A percentile compares a stretch with the other conserved stretches of the same genome.
phyloP scores from a whole-genome alignment of 257 asterid species.

The Fraxinus quadrangulata region DNA sequence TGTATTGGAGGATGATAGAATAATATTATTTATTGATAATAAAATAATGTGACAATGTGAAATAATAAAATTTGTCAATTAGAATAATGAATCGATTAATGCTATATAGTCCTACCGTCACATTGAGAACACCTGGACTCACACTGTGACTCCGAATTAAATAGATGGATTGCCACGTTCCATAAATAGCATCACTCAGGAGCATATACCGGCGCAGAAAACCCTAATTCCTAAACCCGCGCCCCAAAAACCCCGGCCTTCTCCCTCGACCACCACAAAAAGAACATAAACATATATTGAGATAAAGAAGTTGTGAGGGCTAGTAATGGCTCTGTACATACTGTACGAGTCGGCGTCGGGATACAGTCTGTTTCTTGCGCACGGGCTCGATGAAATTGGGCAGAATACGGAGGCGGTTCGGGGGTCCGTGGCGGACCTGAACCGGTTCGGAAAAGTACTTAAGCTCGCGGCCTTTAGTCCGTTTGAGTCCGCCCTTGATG shows the following conservation, averaged over 20 bases:
- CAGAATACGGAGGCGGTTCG: constrained; percentile 87
- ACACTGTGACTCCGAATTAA: too few species aligned
- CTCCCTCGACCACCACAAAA: background rate
- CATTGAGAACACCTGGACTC: accelerated
- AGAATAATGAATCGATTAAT: too few species aligned
- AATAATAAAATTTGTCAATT: too few species aligned
- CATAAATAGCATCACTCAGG: too few species aligned
- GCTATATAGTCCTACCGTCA: too few species aligned
- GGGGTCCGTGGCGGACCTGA: constrained; percentile 67
- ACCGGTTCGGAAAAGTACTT: constrained; percentile 81
- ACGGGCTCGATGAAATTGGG: constrained; percentile 85
- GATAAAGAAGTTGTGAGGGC: background rate
- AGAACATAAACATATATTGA: background rate
- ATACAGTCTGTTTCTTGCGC: constrained; percentile 54
- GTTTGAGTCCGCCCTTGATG: constrained; percentile 84
- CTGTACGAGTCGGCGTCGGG: constrained; percentile 89
- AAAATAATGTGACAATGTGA: too few species aligned
- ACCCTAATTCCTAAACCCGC: constrained; percentile 42
- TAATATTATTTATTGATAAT: too few species aligned
- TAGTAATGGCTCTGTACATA: constrained; percentile 59
- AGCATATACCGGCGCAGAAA: background rate
- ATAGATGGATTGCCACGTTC: too few species aligned
- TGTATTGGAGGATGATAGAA: too few species aligned
- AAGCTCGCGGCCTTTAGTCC: constrained; percentile 74
- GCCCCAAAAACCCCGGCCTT: background rate